Base-by-base conservation (phyloP, 768 basidiomycete species). In the Artomyces pyxidatus region DNA sequence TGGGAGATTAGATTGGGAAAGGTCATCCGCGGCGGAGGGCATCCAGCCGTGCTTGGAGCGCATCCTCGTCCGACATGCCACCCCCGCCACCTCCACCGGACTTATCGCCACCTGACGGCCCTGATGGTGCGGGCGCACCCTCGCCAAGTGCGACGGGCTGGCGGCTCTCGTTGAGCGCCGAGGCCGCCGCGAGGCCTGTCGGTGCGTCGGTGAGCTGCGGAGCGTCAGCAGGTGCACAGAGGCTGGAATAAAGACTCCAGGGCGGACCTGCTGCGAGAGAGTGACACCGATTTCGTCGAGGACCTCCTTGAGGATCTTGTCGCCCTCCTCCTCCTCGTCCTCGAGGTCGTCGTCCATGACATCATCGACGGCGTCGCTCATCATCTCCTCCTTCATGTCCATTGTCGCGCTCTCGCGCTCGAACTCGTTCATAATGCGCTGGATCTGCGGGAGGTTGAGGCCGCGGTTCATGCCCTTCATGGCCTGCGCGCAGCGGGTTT, bases 301-400 rank as follows among this genome's bases (percentile, higher is more conserved):
- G 42, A 99, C 95, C 67, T 98, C 83, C 61, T 86, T 92, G 58
- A 99, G 66, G 54, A 99, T 94, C 72, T 88, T 88, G 63, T 98
- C 94, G 12, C 93, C 83, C 61, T 97, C 96, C 54, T 86, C 87
- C 58, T 97, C 96, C 66, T 98, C 95, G 44, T 95, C 95, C 59
- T 94, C 94, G 26, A 68, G 68, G 12, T 92, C 93, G 27, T 87
- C 85, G 55, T 94, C 90, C 86, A 97, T 95, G 42, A 87, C 94
- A 59, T 97, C 95, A 67, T 98, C 96, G 14, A 98, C 88, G 12
- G 92, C 87, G 52, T 98, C 96, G 19, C 88, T 90, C 96, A 97
- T 99, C 89, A 98, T 97, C 65, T 96, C 95, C 68, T 97, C 96
- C 66, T 97, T 99, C 96, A 99, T 98, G 68, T 99, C 96, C 96